These are phyloP conservation scores for Alnus rubra DNA, from an alignment of 306 rosid species.

Conservation along the genomic window DNA sequence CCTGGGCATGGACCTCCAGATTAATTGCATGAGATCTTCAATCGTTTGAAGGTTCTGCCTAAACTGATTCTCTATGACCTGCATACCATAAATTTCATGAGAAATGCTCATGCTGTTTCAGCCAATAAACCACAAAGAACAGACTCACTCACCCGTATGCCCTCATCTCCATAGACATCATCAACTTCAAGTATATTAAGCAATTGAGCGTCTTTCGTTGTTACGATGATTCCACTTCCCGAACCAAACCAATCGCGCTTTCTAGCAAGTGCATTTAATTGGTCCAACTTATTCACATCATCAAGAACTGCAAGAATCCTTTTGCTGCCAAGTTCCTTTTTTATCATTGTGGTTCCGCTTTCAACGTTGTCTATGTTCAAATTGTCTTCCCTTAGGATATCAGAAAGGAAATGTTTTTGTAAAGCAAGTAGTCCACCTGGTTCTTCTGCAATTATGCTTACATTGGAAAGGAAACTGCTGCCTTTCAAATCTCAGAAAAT, in stretches of 20 bases:
- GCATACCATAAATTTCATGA: not conserved
- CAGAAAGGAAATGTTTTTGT: conserved; percentile 15
- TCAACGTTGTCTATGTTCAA: not conserved
- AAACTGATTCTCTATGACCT: conserved; percentile 23
- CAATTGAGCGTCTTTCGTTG: not conserved
- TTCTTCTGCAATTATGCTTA: not conserved
- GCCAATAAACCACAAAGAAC: not conserved
- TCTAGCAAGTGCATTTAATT: conserved; percentile 10
- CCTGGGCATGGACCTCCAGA: conserved; percentile 5
- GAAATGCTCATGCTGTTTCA: not conserved
- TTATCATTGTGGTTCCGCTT: conserved; percentile 1
- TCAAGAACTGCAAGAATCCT: conserved; percentile 20
- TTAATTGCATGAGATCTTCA: not conserved
- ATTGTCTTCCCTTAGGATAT: not conserved
- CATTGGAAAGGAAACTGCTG: conserved; percentile 15
- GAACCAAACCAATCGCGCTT: conserved; percentile 5
- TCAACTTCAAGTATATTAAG: conserved; percentile 12
- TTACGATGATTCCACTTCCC: conserved; percentile 28
- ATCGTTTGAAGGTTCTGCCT: conserved; percentile 18
- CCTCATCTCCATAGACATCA: conserved; percentile 21
- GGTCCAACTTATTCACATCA: conserved; percentile 11
- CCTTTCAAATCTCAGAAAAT: conserved; percentile 15
- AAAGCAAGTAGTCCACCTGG: conserved; percentile 1
- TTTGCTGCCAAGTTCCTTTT: not conserved
- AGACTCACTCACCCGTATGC: conserved; percentile 10